Conservation (phyloP, 1,284 basidiomycete species). For the Rhodotorula sp. region DNA sequence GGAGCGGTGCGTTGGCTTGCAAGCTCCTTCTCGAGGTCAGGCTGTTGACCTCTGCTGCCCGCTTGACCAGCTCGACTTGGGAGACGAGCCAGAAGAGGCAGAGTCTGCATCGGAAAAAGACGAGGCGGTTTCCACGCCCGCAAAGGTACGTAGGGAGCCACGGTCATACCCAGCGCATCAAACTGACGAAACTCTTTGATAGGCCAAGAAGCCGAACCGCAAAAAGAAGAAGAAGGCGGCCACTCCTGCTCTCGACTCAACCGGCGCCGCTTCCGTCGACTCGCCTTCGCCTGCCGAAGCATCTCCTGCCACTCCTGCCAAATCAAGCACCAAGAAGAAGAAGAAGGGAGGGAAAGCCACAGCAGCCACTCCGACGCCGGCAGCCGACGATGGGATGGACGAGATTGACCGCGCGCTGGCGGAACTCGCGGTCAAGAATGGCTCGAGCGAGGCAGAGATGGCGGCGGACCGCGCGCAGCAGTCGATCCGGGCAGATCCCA, state of each 20-base stretch:
- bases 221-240: conserved; percentile 58
- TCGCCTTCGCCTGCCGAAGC: background rate
- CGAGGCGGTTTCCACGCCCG: background rate
- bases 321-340: conserved; percentile 7
- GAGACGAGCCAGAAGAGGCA: conserved; percentile 46
- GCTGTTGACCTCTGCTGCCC: background rate
- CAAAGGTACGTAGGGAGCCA: background rate
- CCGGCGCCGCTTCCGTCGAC: background rate
- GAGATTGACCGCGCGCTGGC: conserved; percentile 78
- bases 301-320: background rate
- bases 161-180: fast-evolving
- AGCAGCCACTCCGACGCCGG: background rate
- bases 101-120: conserved; percentile 47
- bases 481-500: conserved; percentile 20
- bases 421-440: conserved; percentile 72
- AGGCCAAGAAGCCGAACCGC: conserved; percentile 52
- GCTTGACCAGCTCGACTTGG: conserved; percentile 21
- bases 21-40: too few species aligned
- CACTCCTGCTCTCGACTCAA: conserved; percentile 1
- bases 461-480: conserved; percentile 4
- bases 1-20: conserved; percentile 18
- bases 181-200: conserved; percentile 7
- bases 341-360: conserved; percentile 13
- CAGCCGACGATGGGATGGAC: conserved; percentile 54
- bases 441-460: conserved; percentile 23